Evolutionary conservation across 1,284 basidiomycete species (phyloP).

Genomic region (Malassezia furfur): DNA sequence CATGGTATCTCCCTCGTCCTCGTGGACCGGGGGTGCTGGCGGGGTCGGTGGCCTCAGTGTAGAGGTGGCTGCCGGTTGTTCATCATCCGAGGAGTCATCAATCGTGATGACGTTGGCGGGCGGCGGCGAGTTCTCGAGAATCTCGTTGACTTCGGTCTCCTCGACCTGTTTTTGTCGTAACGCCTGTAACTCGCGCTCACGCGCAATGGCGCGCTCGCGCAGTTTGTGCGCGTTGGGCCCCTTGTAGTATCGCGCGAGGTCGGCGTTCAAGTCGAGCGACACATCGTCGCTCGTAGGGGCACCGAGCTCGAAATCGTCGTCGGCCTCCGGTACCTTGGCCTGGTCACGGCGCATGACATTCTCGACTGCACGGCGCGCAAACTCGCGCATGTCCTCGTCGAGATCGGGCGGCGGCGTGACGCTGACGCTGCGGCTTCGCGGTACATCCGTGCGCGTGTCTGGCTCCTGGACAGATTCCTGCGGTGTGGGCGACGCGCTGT

Average conservation of each 20-base stretch:
- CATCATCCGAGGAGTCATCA: conserved; percentile 18
- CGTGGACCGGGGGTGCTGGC: background rate
- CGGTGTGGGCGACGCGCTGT: background rate
- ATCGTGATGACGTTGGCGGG: background rate
- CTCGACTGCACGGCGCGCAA: conserved; percentile 21
- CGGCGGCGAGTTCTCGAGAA: background rate
- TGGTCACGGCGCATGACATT: conserved; percentile 16
- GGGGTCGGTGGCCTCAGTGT: background rate
- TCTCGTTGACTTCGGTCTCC: conserved; percentile 4
- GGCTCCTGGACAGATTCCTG: background rate
- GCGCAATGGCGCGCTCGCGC: conserved; percentile 24
- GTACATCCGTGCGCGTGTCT: too few species aligned
- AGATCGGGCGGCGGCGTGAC: conserved; percentile 19
- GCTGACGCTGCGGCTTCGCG: conserved; percentile 6
- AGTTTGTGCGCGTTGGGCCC: conserved; percentile 25
- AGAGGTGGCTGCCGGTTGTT: background rate
- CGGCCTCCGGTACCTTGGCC: background rate
- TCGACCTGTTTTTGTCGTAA: conserved; percentile 14
- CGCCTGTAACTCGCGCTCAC: conserved; percentile 18
- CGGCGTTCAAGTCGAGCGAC: conserved; percentile 27
- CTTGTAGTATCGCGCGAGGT: conserved; percentile 25
- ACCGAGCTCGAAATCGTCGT: background rate
- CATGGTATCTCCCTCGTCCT: conserved; percentile 9
- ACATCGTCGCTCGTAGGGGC: background rate
- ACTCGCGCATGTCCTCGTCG: conserved; percentile 16